Evolutionary conservation across 306 rosid genomes (phyloP), one percentile per base, ranked within the genome.

Genomic region (Castanopsis chinensis): DNA sequence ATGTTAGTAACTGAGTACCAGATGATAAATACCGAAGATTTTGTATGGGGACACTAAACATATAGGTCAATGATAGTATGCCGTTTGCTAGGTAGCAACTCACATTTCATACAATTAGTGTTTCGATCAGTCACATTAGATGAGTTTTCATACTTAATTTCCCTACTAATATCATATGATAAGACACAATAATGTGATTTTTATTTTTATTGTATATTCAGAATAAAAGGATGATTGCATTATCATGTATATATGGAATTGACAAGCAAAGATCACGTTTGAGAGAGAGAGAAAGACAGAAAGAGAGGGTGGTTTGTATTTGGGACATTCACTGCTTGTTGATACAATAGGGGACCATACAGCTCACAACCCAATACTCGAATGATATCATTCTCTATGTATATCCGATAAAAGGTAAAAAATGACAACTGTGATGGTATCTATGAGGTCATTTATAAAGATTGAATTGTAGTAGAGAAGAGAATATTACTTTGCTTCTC

Each of bases 271-370:
- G 55, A 71, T 73, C 71, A 21, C 67, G 83, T 74, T 68, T 75
- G 81, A 64, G 71, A 70, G 76, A 70, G 78, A 71, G 89, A 19
- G 64, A 54, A 43, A 71, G 75, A 65, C 30, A 69, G 54, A 69
- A 28, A 28, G 72, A 33, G 9, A 4, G 30, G 21, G 21, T 28
- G 30, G 18, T 63, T 28, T 61, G 77, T 65, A 19, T 64, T 64
- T 57, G 76, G 77, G 78, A 85, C 70, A 77, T 67, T 69, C 85
- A 77, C 77, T 12, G 17, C 27, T 55, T 53, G 75, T 79, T 76
- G 82, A 76, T 79, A 56, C 54, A 63, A 76, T 56, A 33, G 84
- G 81, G 86, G 85, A 74, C 90, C 83, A 83, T 74, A 80, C 82
- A 73, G 80, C 84, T 80, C 73, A 74, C 53, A 73, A 71, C 20